Evolutionary conservation across 73 alveolate species (phyloP), one percentile per base, ranked within the genome.

Genomic region (Paramecium biaurelia): DNA sequence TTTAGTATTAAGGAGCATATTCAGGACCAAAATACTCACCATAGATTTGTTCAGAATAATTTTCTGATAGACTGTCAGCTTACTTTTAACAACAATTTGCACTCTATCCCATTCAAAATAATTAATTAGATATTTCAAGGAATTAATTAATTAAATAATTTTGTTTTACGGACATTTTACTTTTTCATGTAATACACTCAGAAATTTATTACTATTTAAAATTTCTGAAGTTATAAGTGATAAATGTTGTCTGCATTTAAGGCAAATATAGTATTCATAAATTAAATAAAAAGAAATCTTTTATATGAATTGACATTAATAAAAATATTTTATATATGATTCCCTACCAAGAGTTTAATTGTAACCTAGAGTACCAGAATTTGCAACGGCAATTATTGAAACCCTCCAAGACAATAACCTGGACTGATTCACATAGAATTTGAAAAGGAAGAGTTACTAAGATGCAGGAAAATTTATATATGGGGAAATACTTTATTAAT

Each of bases 401-500:
- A 63, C 84, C 7, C 84, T 21, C 84, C 84, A 63, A 63, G 84
- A 24, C 26, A 63, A 26, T 7, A 63, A 63, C 34, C 84, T 63
- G 28, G 2, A 63, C 84, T 49, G 1, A 63, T 63, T 11, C 12
- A 63, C 26, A 63, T 63, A 15, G 74, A 72, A 26, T 72, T 79
- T 23, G 90, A 79, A 76, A 79, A 24, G 72, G 76, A 30, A 7
- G 21, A 20, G 20, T 79, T 14, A 43, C 70, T 30, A 79, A 76
- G 43, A 23, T 79, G 49, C 43, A 79, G 14, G 90, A 79, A 41
- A 42, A 41, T 79, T 21, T 76, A 79, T 79, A 53, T 45, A 18
- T 79, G 90, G 90, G 43, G 90, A 79, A 79, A 47, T 43, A 79
- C 43, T 42, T 12, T 79, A 43, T 42, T 24, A 79, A 24, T 42